A percentile compares a stretch with the other conserved stretches of the same genome.
Conservation (phyloP, 352 stramenopile species). For the Phytopythium cucurbitacearum region DNA sequence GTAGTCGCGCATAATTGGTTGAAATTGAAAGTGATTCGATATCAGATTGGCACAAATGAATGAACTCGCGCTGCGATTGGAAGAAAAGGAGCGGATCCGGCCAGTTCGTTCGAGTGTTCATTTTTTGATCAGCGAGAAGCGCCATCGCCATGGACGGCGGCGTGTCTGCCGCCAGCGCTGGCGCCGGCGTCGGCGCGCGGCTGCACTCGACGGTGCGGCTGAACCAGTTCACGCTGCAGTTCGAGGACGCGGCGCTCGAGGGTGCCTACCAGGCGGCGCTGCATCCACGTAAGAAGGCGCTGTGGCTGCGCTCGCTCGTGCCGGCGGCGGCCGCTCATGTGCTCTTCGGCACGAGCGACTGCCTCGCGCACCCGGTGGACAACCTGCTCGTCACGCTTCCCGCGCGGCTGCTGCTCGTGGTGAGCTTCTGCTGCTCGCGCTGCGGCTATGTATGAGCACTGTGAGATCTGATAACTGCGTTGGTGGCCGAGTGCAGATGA, state of each 20-base stretch:
- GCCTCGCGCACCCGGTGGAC: constrained; percentile 55
- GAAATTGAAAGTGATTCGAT: too few relatives aligned
- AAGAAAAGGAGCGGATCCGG: too few relatives aligned
- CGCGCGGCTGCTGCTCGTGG: constrained; percentile 57
- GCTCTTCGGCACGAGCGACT: constrained; percentile 71
- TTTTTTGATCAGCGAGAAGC: too few relatives aligned
- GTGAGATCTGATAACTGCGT: background rate
- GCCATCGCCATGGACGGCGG: too few relatives aligned
- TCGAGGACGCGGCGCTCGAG: constrained; percentile 67
- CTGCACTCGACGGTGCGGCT: constrained; percentile 78
- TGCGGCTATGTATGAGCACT: constrained; percentile 1
- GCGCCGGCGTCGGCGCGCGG: constrained; percentile 12
- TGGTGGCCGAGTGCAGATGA: constrained; percentile 28
- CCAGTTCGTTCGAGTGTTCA: too few relatives aligned
- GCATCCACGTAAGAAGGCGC: constrained; percentile 75
- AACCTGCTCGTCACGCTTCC: constrained; percentile 74
- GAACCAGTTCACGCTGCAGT: constrained; percentile 79
- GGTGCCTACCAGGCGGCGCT: constrained; percentile 52
- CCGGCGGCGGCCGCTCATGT: constrained; percentile 66
- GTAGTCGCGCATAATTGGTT: too few relatives aligned
- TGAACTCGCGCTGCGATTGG: too few relatives aligned
- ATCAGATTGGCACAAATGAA: too few relatives aligned
- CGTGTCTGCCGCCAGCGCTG: too few relatives aligned
- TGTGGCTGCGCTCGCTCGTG: constrained; percentile 79
- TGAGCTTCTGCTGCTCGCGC: constrained; percentile 4